Evolutionary conservation across 139 green algal species (phyloP), one percentile per base, ranked within the genome.

Genomic region (Chlamydomonas applanata): DNA sequence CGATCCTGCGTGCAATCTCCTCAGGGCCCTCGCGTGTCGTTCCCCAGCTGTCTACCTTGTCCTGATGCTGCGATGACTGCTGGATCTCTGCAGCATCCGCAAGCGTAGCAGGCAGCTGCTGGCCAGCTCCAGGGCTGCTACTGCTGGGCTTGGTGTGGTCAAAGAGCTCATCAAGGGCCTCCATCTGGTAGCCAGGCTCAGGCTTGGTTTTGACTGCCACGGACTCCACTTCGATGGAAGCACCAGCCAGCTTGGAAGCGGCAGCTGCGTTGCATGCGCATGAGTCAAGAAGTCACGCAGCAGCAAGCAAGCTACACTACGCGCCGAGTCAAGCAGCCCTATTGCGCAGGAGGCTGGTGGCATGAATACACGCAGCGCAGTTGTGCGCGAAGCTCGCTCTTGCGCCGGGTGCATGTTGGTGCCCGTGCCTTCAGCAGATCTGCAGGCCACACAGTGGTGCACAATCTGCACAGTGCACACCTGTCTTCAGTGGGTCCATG

Each of bases 101-200:
- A 19, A 66, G 17, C 9, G n/a, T 66, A 22, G 24, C 59, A 40
- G 24, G 24, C 59, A 22, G 4, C 4, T 3, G n/a, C 25, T 66
- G 59, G n/a, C n/a, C n/a, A 34, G 17, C n/a, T 24, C 59, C 30
- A 40, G 2, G 4, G 16, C 4, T 52, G 62, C 30, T 53, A 30
- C 62, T 53, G 32, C 32, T 53, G 52, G 49, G 9, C 29, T 65
- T 66, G 29, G 56, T 17, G 30, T 53, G 22, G 7, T 22, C 27
- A 19, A 81, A 72, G n/a, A 85, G 63, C 59, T 85, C 74, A 1
- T 74, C 62, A 17, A 81, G 68, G 2, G 74, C 79, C 62, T 85
- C 79, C 79, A 85, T 81, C 44, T 78, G 22, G 34, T 85, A 79
- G 9, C 33, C 62, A 70, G 22, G 40, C 40, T 49, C 61, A 7